A percentile compares a stretch with the other conserved stretches of the same genome.
Evolutionary conservation across 805 yeast genomes (phyloP).

Genomic region (Jamesozyma piceae): DNA sequence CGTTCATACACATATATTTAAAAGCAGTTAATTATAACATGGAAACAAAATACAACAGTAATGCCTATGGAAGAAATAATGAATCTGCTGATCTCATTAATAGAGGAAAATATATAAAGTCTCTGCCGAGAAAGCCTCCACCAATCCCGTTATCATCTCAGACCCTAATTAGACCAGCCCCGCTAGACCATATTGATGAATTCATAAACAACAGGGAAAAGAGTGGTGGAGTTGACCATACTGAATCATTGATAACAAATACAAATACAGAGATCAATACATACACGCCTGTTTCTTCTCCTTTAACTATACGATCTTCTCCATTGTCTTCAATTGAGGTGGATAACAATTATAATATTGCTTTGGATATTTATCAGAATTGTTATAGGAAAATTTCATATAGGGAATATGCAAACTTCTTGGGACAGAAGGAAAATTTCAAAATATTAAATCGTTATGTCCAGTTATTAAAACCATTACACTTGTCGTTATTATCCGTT

Average conservation of each 20-base stretch:
- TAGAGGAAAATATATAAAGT: too few species aligned
- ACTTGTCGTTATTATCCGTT: constrained; percentile 44
- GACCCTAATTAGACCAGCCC: not conserved
- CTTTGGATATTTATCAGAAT: constrained; percentile 29
- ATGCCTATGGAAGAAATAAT: too few species aligned
- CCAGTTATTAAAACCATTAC: constrained; percentile 35
- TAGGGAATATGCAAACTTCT: constrained; percentile 35
- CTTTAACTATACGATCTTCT: not conserved
- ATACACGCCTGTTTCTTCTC: not conserved
- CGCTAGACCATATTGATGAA: not conserved
- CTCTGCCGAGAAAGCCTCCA: too few species aligned
- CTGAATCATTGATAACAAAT: too few species aligned
- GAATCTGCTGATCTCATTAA: too few species aligned
- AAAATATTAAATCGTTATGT: constrained; percentile 32
- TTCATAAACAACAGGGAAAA: not conserved
- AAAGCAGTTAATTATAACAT: too few species aligned
- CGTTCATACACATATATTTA: too few species aligned
- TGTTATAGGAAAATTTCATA: constrained; percentile 27
- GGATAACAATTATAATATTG: constrained; percentile 12
- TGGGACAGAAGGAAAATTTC: constrained; percentile 29
- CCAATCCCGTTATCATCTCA: not conserved
- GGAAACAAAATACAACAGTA: too few species aligned
- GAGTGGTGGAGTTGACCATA: too few species aligned
- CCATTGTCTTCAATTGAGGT: not conserved
- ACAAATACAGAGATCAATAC: not conserved